Percentiles rank a stretch among this genome's conserved stretches.
phyloP scores from a whole-genome alignment of 108 stramenopile species.

The Mayamaea pseudoterrestris region DNA sequence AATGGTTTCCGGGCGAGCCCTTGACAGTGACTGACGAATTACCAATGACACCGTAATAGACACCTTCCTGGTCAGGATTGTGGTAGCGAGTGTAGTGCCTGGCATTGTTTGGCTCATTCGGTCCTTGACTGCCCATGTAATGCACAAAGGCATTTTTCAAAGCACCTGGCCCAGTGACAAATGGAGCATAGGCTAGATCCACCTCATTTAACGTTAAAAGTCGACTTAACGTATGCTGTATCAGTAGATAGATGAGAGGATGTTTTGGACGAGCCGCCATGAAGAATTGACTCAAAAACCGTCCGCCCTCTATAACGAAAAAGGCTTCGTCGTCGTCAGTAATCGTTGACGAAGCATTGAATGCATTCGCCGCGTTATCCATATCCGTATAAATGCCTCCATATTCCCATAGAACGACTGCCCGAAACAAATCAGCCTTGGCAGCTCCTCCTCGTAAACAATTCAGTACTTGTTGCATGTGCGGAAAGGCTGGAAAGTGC shows the following conservation, averaged over 20 bases:
- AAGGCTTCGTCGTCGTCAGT: slow-evolving; percentile 31
- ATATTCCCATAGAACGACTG: slow-evolving; percentile 36
- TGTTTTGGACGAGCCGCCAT: slow-evolving; percentile 49
- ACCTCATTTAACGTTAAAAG: slow-evolving; percentile 11
- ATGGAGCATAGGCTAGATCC: slow-evolving; percentile 10
- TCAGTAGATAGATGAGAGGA: slow-evolving; percentile 37
- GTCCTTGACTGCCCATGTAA: slow-evolving; percentile 3
- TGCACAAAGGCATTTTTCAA: slow-evolving; percentile 10
- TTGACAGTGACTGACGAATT: not conserved
- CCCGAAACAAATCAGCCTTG: slow-evolving; percentile 52
- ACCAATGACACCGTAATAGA: slow-evolving; percentile 3
- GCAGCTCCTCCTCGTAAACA: slow-evolving; percentile 36
- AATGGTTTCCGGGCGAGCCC: slow-evolving; percentile 4
- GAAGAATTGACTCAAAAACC: slow-evolving; percentile 43
- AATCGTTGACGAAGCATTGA: slow-evolving; percentile 22
- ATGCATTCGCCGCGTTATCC: slow-evolving; percentile 27
- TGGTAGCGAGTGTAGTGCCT: slow-evolving; percentile 5
- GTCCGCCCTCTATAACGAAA: slow-evolving; percentile 33
- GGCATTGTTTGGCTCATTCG: slow-evolving; percentile 10
- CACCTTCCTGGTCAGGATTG: slow-evolving; percentile 16
- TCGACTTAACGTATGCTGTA: slow-evolving; percentile 10
- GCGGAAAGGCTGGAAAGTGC: slow-evolving; percentile 41
- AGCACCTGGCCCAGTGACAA: slow-evolving; percentile 15
- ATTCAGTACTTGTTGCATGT: slow-evolving; percentile 21
- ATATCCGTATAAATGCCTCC: slow-evolving; percentile 60